Percentiles rank a stretch among this genome's conserved stretches.
Conservation (phyloP, 2,329 filamentous ascomycete species). For the Fusarium sp. region DNA sequence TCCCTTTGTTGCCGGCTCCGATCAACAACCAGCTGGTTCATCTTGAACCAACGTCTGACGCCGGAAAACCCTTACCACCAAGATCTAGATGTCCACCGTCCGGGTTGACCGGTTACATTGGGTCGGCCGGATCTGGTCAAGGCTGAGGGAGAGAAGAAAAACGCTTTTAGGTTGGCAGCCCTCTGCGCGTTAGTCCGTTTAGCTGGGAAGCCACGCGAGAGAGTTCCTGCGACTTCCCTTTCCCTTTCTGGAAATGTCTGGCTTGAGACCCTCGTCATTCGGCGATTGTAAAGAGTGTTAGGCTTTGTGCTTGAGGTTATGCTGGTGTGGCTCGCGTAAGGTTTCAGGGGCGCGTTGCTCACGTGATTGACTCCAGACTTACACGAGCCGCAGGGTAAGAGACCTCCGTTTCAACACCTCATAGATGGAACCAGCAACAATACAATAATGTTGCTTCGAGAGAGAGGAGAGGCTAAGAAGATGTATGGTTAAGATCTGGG, state of each 20-base stretch:
- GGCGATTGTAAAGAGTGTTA: neutral
- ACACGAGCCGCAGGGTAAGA: constrained; percentile 9
- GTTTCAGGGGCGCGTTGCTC: neutral
- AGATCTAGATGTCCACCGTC: constrained; percentile 22
- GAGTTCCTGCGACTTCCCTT: neutral
- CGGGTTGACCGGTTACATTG: constrained; percentile 19
- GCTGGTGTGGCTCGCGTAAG: neutral
- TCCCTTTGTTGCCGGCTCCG: neutral
- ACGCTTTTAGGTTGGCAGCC: constrained; percentile 10
- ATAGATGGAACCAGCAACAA: neutral
- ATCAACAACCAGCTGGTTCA: neutral
- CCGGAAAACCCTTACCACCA: neutral
- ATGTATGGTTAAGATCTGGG: neutral
- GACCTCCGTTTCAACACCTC: neutral
- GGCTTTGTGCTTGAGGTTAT: neutral
- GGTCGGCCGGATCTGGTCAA: constrained; percentile 34
- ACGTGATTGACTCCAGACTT: constrained; percentile 18
- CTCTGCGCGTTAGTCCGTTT: constrained; percentile 3
- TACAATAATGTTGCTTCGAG: neutral
- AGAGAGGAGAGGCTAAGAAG: neutral
- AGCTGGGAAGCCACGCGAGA: constrained; percentile 8
- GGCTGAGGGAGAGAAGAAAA: constrained; percentile 10
- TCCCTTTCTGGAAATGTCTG: neutral
- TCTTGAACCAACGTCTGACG: neutral
- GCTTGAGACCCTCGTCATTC: neutral